phyloP scores from a whole-genome alignment of 148 eudicot species.

The Selenicereus undatus region DNA sequence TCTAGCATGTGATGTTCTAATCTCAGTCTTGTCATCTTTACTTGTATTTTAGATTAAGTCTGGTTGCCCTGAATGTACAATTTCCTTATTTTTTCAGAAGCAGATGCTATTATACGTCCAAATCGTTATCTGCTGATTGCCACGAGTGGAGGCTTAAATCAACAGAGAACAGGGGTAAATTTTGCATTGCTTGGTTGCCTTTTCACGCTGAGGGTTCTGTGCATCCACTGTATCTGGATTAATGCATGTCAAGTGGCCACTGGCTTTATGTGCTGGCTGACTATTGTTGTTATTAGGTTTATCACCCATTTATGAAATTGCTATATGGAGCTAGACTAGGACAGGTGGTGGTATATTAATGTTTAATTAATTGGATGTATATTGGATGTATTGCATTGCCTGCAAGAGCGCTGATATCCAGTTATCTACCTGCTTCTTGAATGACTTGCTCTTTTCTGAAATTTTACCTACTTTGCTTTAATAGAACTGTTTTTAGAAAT shows the following conservation, averaged over 20 bases:
- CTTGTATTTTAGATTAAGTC: not conserved
- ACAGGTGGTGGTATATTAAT: not conserved
- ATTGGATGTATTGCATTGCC: not conserved
- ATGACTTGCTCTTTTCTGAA: slow-evolving; percentile 5
- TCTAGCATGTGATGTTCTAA: not conserved
- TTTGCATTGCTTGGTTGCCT: not conserved
- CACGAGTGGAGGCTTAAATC: slow-evolving; percentile 95
- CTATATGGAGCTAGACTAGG: not conserved
- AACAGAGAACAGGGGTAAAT: slow-evolving; percentile 97
- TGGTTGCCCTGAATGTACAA: slow-evolving; percentile 10
- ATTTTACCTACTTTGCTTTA: not conserved
- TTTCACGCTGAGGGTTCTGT: not conserved
- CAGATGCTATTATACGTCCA: slow-evolving; percentile 47
- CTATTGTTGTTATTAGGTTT: not conserved
- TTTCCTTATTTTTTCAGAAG: slow-evolving; percentile 45
- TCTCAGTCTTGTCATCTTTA: not conserved
- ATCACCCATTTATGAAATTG: not conserved
- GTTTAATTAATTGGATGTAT: not conserved
- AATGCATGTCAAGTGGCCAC: slow-evolving; percentile 2
- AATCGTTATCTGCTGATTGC: slow-evolving; percentile 74
- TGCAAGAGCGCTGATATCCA: slow-evolving; percentile 1
- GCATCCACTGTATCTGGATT: slow-evolving; percentile 9
- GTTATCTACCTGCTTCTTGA: not conserved
- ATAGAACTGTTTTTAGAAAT: not conserved
- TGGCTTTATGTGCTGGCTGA: slow-evolving; percentile 4